Percentiles rank a stretch among this genome's conserved stretches.
These are phyloP conservation scores for Nicotiana otophora DNA, from an alignment of 257 asterid species.

Conservation along the genomic window DNA sequence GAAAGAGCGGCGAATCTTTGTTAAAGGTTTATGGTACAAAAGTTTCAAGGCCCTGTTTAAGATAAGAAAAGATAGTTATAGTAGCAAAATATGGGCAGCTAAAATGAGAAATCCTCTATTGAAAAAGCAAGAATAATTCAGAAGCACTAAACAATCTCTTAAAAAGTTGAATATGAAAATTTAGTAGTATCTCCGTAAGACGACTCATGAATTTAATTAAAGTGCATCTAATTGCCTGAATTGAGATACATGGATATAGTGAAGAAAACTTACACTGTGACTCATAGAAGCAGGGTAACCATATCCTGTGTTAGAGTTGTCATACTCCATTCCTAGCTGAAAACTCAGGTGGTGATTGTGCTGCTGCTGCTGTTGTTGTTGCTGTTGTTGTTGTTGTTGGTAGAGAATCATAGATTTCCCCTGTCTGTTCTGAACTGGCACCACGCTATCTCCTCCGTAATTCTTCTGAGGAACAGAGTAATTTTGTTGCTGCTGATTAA, in stretches of 20 bases:
- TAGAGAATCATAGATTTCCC: constrained; percentile 7
- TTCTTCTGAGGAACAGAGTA: constrained; percentile 32
- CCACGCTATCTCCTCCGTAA: constrained; percentile 45
- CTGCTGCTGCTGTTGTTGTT: constrained; percentile 15
- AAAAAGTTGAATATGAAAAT: neutral
- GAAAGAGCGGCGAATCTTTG: too few species aligned
- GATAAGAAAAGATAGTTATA: neutral
- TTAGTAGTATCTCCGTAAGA: neutral
- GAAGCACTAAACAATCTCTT: neutral
- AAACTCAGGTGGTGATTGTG: constrained; percentile 22
- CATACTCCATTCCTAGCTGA: constrained; percentile 39
- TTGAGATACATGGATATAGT: neutral
- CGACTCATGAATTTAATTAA: neutral
- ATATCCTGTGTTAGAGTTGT: constrained; percentile 30
- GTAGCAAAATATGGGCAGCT: neutral
- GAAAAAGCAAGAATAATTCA: neutral
- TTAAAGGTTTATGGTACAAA: neutral
- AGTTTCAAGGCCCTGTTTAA: neutral
- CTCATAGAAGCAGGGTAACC: constrained; percentile 36
- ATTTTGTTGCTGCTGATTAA: constrained; percentile 27
- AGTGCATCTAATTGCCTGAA: neutral
- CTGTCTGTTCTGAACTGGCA: constrained; percentile 36
- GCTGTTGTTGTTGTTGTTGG: constrained; percentile 19
- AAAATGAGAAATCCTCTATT: neutral
- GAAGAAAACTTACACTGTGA: constrained; percentile 44